Evolutionary conservation across 2,329 filamentous ascomycete genomes (phyloP).

Genomic region (Penicillium sp.): DNA sequence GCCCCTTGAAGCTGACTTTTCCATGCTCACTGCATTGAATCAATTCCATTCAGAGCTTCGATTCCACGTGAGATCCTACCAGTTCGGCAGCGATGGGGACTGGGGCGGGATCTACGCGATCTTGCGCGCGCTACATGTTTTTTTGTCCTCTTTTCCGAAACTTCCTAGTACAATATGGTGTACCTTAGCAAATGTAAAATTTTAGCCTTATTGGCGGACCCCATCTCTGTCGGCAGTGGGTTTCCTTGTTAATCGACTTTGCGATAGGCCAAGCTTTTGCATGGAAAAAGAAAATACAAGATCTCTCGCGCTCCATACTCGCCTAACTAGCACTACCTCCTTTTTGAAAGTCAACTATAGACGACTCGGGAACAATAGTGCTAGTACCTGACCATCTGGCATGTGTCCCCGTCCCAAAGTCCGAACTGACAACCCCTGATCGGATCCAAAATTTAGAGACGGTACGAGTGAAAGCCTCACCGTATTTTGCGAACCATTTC

Average conservation of each 20-base stretch:
- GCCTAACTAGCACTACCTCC: not conserved
- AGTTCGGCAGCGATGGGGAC: constrained; percentile 14
- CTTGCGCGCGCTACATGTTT: constrained; percentile 7
- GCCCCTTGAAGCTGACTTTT: too few species aligned
- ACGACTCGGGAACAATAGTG: not conserved
- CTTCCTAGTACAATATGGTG: not conserved
- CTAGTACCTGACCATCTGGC: not conserved
- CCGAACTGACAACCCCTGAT: constrained; percentile 9
- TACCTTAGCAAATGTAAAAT: constrained; percentile 1
- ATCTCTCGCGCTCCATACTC: not conserved
- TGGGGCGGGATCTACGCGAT: constrained; percentile 10
- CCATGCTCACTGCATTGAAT: too few species aligned
- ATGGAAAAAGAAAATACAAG: not conserved
- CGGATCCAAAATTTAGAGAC: not conserved
- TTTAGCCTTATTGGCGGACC: constrained; percentile 2
- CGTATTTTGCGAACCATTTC: constrained; percentile 27
- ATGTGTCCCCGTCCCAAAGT: not conserved
- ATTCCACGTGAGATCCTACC: constrained; percentile 11
- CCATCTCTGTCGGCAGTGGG: constrained; percentile 4
- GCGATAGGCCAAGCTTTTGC: constrained; percentile 1
- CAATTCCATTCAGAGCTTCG: not conserved
- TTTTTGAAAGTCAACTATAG: too few species aligned
- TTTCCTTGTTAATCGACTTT: not conserved
- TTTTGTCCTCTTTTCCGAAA: constrained; percentile 1
- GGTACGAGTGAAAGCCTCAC: constrained; percentile 18